Evolutionary conservation across 169 alveolate species (phyloP), one percentile per base, ranked within the genome.

Genomic region (Blepharisma undulans): DNA sequence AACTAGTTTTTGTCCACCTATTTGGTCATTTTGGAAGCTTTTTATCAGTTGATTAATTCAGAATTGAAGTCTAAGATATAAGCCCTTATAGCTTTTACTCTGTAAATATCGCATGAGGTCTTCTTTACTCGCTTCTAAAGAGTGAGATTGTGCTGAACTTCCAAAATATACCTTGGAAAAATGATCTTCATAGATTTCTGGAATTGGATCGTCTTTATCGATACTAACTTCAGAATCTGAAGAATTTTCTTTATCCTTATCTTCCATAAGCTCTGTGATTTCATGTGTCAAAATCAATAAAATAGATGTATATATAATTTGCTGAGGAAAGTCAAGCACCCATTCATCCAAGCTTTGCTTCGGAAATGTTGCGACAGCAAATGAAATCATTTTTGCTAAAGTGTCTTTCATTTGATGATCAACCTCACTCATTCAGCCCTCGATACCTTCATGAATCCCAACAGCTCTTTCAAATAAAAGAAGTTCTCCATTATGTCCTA

Each of bases 271-370:
- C 71, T 94, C 97, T 27, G 91, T 89, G 22, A 94, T 93, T 74
- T 94, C 97, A 81, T 92, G 94, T 14, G 97, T 91, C 0, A 93
- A 27, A 32, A 94, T 91, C 21, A 94, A 27, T 60, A 91, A 90
- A 2, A 94, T 76, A 12, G 95, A 88, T 5, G 95, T 90, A 12
- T 90, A 48, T 2, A 94, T 89, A 19, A 80, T 84, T 87, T 94
- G 93, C 34, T 91, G 94, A 2, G 96, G 95, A 81, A 91, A 94
- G 60, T 94, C 97, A 8, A 93, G 33, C 33, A 94, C 91, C 95
- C 97, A 94, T 88, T 94, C 97, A 87, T 94, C 97, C 22, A 94
- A 80, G 19, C 95, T 79, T 72, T 91, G 91, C 71, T 90, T 89
- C 8, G 95, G 94, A 91, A 94, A 94, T 14, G 88, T 32, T 27